These are phyloP conservation scores for Alternaria ethzedia DNA, from an alignment of 2,329 filamentous ascomycete genomes.

Conservation along the genomic window DNA sequence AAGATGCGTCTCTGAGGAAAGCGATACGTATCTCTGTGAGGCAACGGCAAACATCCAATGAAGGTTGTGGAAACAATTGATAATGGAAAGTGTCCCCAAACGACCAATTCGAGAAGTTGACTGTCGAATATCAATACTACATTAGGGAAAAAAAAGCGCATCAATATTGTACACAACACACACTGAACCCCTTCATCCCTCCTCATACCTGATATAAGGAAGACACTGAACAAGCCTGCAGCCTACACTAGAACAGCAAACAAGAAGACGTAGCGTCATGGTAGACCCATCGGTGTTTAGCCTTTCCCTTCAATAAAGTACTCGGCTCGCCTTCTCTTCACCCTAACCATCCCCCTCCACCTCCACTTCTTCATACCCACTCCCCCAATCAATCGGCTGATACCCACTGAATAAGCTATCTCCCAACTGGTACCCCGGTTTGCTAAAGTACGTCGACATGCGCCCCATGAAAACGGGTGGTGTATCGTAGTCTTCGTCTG, in stretches of 20 bases:
- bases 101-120: not conserved
- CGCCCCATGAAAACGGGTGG: constrained; percentile 40
- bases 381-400: constrained; percentile 11
- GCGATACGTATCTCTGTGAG: not conserved
- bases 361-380: not conserved
- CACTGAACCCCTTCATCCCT: not conserved
- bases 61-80: not conserved
- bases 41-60: not conserved
- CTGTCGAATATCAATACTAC: not conserved
- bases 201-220: not conserved
- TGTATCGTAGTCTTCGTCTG: constrained; percentile 12
- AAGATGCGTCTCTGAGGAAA: not conserved
- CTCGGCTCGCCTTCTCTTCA: not conserved
- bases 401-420: constrained; percentile 38
- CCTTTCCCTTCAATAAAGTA: not conserved
- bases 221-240: not conserved
- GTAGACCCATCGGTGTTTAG: not conserved
- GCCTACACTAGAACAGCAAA: not conserved
- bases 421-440: constrained; percentile 42
- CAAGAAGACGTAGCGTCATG: not conserved
- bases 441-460: constrained; percentile 43
- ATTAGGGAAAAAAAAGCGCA: not conserved
- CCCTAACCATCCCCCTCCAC: not conserved
- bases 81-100: not conserved
- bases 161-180: not conserved